These are phyloP conservation scores for Sutorius eximius DNA, from an alignment of 1,284 basidiomycete species.

Conservation along the genomic window DNA sequence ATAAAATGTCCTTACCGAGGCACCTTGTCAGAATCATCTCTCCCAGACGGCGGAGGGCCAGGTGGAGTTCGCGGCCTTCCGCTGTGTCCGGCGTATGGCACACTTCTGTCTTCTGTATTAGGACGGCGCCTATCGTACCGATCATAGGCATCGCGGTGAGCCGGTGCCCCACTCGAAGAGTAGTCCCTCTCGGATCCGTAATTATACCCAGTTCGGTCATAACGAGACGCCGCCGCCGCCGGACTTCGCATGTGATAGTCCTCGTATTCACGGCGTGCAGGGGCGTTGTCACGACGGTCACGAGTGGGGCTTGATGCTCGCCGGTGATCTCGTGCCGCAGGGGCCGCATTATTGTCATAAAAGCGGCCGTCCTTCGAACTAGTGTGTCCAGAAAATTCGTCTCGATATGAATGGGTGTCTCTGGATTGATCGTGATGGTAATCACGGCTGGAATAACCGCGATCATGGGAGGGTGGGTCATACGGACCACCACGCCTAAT, in stretches of 20 bases:
- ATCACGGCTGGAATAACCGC: constrained; percentile 49
- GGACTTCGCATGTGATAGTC: constrained; percentile 58
- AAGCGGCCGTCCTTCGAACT: constrained; percentile 50
- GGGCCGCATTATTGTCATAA: constrained; percentile 55
- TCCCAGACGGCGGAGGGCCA: constrained; percentile 39
- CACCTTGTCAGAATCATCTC: constrained; percentile 52
- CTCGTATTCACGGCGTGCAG: constrained; percentile 62
- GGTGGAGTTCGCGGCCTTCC: constrained; percentile 50
- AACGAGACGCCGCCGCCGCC: constrained; percentile 41
- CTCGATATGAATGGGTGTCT: constrained; percentile 51
- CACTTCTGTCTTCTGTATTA: constrained; percentile 24
- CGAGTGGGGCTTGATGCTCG: constrained; percentile 59
- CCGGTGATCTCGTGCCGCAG: constrained; percentile 52
- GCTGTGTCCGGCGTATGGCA: constrained; percentile 32
- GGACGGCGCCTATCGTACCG: constrained; percentile 56
- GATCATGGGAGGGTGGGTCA: constrained; percentile 51
- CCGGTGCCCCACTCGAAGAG: constrained; percentile 46
- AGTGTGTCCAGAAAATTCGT: constrained; percentile 41
- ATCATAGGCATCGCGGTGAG: constrained; percentile 54
- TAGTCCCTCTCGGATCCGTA: constrained; percentile 47
- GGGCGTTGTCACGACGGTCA: constrained; percentile 62
- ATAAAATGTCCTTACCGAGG: constrained; percentile 43
- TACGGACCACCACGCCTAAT: constrained; percentile 37
- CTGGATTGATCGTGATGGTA: constrained; percentile 47
- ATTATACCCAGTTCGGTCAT: constrained; percentile 40